Base-by-base conservation (phyloP, 2,329 filamentous ascomycete genomes). In the Alternaria sp. region DNA sequence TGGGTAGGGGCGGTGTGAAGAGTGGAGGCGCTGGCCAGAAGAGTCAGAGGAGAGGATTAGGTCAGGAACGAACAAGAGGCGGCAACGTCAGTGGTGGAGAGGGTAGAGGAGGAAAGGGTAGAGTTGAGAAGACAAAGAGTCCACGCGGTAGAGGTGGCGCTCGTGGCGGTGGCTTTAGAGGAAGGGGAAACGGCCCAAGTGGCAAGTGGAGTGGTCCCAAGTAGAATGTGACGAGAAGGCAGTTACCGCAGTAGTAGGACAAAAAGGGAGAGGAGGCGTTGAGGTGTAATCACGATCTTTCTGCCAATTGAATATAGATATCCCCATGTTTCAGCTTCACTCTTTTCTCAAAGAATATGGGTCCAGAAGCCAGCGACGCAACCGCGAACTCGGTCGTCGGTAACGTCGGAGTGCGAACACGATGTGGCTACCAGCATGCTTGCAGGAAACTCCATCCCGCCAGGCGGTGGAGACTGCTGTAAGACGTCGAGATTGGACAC, bases 1-100 rank as follows among this genome's bases (percentile, higher is more conserved):
- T 74, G 68, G 74, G 71, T 3, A 61, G 70, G 34, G 71, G 67
- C 20, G 65, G 67, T 4, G 38, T 67, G 22, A 72, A 74, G 63
- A 70, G 59, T 18, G 63, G 65, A 25, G 64, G 68, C 14, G 49
- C 40, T n/a, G 57, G 54, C 3, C 49, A 68, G 18, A 72, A 74
- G 61, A 69, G 60, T 8, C 71, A 74, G 62, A 66, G 79, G 50
- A 76, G 72, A 51, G 77, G 78, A 1, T 57, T 81, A n/a, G 78
- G 80, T 5, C 71, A 70, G 14, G 70, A 77, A 53, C 79, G 78
- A 62, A 70, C 71, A 54, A 74, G 73, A 51, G 73, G 76, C 56
- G 70, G 70, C 7, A 67, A 64, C 41, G 44, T 58, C 7, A 63
- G 62, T 7, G 62, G 66, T 22, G 59, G 58, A 69, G 72, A 57